phyloP scores from a whole-genome alignment of 2,329 filamentous ascomycete species.

The Ascochyta fabae region DNA sequence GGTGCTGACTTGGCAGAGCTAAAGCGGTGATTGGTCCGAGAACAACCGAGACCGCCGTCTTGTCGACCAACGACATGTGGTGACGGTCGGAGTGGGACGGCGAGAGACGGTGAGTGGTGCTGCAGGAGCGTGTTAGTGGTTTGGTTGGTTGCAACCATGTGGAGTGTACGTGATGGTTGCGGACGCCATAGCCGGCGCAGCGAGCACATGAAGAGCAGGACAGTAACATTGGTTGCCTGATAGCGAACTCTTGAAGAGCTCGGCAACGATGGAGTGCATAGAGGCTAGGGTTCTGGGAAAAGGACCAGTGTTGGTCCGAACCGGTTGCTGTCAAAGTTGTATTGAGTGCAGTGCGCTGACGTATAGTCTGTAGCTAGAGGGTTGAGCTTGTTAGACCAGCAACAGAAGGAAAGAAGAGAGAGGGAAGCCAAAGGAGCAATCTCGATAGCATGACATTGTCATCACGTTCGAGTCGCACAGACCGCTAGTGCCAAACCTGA shows the following conservation, averaged over 20 bases:
- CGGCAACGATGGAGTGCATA: conserved; percentile 29
- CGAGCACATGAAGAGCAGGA: conserved; percentile 26
- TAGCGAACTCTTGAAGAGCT: conserved; percentile 26
- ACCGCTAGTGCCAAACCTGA: conserved; percentile 45
- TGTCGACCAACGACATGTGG: conserved; percentile 40
- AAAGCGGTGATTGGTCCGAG: conserved; percentile 39
- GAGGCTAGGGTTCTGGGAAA: conserved; percentile 30
- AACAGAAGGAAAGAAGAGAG: conserved; percentile 17
- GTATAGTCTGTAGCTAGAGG: conserved; percentile 23
- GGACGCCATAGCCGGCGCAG: conserved; percentile 21
- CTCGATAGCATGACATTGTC: conserved; percentile 48
- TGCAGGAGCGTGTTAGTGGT: conserved; percentile 24
- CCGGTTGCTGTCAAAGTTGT: conserved; percentile 30
- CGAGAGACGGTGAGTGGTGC: conserved; percentile 35
- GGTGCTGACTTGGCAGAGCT: conserved; percentile 25
- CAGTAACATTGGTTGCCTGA: conserved; percentile 29
- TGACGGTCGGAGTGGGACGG: conserved; percentile 33
- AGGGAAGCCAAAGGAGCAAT: conserved; percentile 35
- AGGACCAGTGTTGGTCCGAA: conserved; percentile 33
- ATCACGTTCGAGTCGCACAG: conserved; percentile 48
- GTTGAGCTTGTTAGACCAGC: conserved; percentile 25
- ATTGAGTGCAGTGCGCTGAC: conserved; percentile 11
- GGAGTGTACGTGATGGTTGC: conserved; percentile 12
- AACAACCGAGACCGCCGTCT: conserved; percentile 14
- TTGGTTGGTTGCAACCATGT: conserved; percentile 1